These are phyloP conservation scores for Leccinum pseudoinsigne DNA, from an alignment of 1,284 basidiomycete genomes.

Conservation along the genomic window DNA sequence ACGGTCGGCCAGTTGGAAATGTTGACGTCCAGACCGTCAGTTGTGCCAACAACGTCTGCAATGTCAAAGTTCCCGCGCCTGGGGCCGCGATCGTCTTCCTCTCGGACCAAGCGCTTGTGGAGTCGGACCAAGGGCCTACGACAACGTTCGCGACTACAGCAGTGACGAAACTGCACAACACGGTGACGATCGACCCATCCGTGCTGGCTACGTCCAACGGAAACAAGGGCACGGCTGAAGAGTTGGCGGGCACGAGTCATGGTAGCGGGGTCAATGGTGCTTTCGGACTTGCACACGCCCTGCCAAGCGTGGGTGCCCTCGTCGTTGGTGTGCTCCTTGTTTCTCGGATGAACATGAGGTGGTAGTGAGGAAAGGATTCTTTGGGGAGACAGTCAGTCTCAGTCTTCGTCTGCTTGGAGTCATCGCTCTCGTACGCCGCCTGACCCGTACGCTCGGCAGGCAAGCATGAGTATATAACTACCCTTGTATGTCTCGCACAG, in stretches of 20 bases:
- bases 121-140: constrained; percentile 35
- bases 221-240: constrained; percentile 21
- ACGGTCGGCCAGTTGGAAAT: constrained; percentile 58
- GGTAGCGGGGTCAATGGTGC: background rate
- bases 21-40: constrained; percentile 44
- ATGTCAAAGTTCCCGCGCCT: constrained; percentile 52
- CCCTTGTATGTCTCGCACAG: background rate
- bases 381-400: constrained; percentile 10
- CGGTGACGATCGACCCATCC: constrained; percentile 27
- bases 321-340: constrained; percentile 18
- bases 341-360: constrained; percentile 4
- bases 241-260: constrained; percentile 11
- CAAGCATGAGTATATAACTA: background rate
- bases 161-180: constrained; percentile 35
- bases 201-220: constrained; percentile 35
- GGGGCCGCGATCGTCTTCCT: constrained; percentile 59
- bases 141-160: constrained; percentile 44
- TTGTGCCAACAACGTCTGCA: constrained; percentile 49
- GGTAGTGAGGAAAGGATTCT: background rate
- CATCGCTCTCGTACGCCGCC: constrained; percentile 12
- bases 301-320: constrained; percentile 15
- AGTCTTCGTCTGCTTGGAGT: constrained; percentile 15
- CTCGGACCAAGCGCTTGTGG: constrained; percentile 37
- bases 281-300: constrained; percentile 9
- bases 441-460: too few relatives aligned